Conservation (phyloP, 768 basidiomycete genomes). For the Amanita pallidorosea region DNA sequence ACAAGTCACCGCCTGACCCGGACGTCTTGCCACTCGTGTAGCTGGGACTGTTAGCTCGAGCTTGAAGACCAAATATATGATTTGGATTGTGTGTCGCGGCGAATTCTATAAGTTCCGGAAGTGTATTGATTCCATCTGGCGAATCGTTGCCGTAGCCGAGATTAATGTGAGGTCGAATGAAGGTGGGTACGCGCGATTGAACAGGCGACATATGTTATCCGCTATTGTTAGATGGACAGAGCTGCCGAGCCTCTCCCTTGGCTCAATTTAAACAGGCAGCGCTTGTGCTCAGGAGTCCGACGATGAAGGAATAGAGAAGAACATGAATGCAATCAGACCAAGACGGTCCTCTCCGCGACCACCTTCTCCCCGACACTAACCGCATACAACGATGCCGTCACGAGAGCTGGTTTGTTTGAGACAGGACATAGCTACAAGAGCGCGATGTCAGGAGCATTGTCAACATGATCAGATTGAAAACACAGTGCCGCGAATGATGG, state of each 20-base stretch:
- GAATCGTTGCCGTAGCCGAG: slow-evolving; percentile 18
- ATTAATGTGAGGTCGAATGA: slow-evolving; percentile 26
- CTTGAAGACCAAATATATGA: slow-evolving; percentile 25
- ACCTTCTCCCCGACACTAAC: background rate
- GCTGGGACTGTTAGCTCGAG: slow-evolving; percentile 6
- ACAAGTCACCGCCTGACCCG: slow-evolving; percentile 6
- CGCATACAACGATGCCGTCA: background rate
- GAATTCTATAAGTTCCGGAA: slow-evolving; percentile 28
- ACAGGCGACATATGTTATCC: slow-evolving; percentile 1
- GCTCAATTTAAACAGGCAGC: background rate
- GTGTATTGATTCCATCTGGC: slow-evolving; percentile 19
- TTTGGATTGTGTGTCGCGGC: slow-evolving; percentile 21
- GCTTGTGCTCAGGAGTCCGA: background rate
- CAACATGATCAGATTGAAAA: too few relatives aligned
- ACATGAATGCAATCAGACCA: background rate
- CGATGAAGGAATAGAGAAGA: background rate
- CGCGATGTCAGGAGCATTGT: too few relatives aligned
- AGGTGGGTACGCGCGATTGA: slow-evolving; percentile 9
- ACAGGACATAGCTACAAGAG: too few relatives aligned
- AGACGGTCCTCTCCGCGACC: background rate
- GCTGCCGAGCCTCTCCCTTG: background rate
- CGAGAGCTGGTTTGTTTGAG: background rate
- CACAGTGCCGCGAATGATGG: too few relatives aligned
- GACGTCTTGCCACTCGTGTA: background rate
- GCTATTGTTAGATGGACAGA: background rate